Base-by-base conservation (phyloP, 208 protist genomes). In the Leishmania gerbilli region DNA sequence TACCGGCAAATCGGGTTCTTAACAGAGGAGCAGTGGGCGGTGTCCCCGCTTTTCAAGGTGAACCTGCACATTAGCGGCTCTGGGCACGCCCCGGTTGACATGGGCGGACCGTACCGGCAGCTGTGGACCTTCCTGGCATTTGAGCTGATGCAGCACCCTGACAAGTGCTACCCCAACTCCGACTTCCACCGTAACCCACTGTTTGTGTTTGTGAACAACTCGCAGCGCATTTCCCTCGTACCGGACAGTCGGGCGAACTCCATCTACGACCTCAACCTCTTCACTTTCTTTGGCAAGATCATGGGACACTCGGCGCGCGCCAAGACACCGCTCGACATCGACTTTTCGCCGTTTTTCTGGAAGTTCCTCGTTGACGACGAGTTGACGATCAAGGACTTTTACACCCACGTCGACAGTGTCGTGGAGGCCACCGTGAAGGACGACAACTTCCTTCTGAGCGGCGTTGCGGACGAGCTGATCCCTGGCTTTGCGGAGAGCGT, bases 281-380 rank as follows among this genome's bases (percentile, higher is more conserved):
- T 97, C 49, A 94, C 90, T 69, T 98, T 98, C 84, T 92, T 98
- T 77, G 95, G 95, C 79, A 95, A 97, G 87, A 90, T 97, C 60
- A 96, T 98, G 93, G 95, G 93, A 24, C 88, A 98, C 85, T 84
- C 86, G 0, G 92, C 90, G 24, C 85, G 89, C 7, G 90, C 95
- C 60, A 87, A 89, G 81, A 89, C 83, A 15, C 92, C 95, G 51
- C 84, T 97, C 40, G 90, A 92, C 72, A 90, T 98, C 75, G 95
- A 98, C 83, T 92, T 98, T 81, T 97, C 93, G 49, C 95, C 93
- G 8, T 98, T 96, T 84, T 79, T 98, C 65, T 98, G 95, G 95
- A 97, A 97, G 82, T 98, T 94, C 72, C 82, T 98, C n/a, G 93
- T 96, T 4, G 95, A 96, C 56, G 93, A 98, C 83, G 85, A 78